phyloP scores from a whole-genome alignment of 1,139 yeast genomes.

The Geotrichum citri-aurantii region DNA sequence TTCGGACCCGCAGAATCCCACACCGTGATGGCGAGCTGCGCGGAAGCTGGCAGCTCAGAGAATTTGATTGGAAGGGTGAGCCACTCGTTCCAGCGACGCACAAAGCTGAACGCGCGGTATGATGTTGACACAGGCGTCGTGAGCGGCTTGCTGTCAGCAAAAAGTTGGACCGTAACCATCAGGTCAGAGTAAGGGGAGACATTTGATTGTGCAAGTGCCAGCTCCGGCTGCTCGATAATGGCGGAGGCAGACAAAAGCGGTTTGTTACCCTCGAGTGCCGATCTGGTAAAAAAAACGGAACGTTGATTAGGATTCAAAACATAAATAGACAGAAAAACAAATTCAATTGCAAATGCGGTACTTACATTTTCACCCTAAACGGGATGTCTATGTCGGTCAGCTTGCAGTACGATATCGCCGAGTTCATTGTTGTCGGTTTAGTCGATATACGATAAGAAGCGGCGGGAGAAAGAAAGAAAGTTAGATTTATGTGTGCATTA shows the following conservation, averaged over 20 bases:
- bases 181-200: constrained; percentile 49
- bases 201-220: constrained; percentile 23
- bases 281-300: constrained; percentile 3
- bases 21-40: constrained; percentile 56
- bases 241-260: constrained; percentile 46
- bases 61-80: constrained; percentile 64
- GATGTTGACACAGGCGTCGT: constrained; percentile 65
- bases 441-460: background rate
- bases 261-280: constrained; percentile 41
- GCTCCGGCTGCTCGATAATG: constrained; percentile 49
- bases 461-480: background rate
- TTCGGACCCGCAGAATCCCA: constrained; percentile 59
- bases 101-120: constrained; percentile 52
- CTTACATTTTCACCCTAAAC: constrained; percentile 43
- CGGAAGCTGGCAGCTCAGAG: constrained; percentile 57
- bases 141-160: constrained; percentile 54
- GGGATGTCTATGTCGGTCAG: constrained; percentile 67
- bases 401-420: constrained; percentile 46
- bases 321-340: constrained; percentile 9
- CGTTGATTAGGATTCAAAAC: constrained; percentile 32
- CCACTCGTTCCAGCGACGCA: constrained; percentile 52
- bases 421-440: background rate
- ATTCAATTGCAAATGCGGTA: background rate
- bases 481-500: background rate
- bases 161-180: constrained; percentile 56